Conservation (phyloP, 768 basidiomycete genomes). For the Agaricus sinodeliciosus region DNA sequence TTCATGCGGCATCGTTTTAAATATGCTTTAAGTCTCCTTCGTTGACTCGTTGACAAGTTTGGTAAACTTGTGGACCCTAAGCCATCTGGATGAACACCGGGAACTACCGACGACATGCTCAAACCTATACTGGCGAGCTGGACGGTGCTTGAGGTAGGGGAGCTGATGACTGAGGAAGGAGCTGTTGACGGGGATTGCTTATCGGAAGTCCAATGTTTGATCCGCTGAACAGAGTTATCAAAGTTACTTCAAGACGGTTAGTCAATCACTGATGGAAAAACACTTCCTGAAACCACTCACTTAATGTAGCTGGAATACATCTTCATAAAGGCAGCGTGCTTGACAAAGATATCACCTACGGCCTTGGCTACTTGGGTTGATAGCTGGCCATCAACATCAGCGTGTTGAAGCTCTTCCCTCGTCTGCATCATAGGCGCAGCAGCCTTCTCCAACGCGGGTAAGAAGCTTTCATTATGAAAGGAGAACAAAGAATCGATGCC, state of each 20-base stretch:
- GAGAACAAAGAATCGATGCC: slow-evolving; percentile 85
- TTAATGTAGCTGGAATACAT: slow-evolving; percentile 99
- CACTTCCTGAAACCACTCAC: slow-evolving; percentile 29
- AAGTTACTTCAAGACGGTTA: slow-evolving; percentile 62
- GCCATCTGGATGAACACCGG: slow-evolving; percentile 35
- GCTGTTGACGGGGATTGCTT: slow-evolving; percentile 31
- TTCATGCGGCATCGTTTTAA: slow-evolving; percentile 86
- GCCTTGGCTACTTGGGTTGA: slow-evolving; percentile 70
- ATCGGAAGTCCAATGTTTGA: slow-evolving; percentile 79
- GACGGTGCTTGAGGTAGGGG: slow-evolving; percentile 54
- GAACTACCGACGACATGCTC: slow-evolving; percentile 39
- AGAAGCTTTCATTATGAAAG: slow-evolving; percentile 90
- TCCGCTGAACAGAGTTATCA: slow-evolving; percentile 83
- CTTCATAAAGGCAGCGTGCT: slow-evolving; percentile 95
- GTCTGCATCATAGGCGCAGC: slow-evolving; percentile 60
- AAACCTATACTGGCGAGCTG: slow-evolving; percentile 61
- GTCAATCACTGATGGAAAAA: slow-evolving; percentile 3
- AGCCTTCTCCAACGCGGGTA: slow-evolving; percentile 82
- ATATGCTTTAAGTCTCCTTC: slow-evolving; percentile 83
- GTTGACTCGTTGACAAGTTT: slow-evolving; percentile 69
- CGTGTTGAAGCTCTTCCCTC: slow-evolving; percentile 34
- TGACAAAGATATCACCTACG: slow-evolving; percentile 85
- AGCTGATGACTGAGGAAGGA: slow-evolving; percentile 37
- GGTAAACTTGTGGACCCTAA: slow-evolving; percentile 37
- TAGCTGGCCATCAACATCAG: slow-evolving; percentile 66